Evolutionary conservation across 2,329 filamentous ascomycete genomes (phyloP).

Genomic region (Coniochaeta prunicola): DNA sequence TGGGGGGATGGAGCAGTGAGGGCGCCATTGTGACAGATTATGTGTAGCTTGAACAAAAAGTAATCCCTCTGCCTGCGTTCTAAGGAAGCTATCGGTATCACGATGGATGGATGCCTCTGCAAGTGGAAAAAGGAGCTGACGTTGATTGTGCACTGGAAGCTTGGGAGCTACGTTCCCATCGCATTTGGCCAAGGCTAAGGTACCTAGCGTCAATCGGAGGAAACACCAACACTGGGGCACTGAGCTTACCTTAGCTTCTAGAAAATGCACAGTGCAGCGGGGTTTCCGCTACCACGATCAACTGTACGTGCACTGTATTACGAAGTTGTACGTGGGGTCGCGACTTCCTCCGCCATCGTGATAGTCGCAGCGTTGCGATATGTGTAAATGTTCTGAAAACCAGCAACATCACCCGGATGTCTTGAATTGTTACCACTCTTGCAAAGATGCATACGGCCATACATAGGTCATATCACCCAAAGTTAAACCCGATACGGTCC

Average conservation of each 20-base stretch:
- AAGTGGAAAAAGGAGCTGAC: neutral
- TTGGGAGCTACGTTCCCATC: neutral
- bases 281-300: neutral
- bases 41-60: neutral
- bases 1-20: conserved; percentile 49
- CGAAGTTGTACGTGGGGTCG: neutral
- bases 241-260: neutral
- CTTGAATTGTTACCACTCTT: neutral
- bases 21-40: conserved; percentile 33
- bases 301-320: neutral
- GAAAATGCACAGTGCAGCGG: neutral
- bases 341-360: neutral
- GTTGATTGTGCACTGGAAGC: neutral
- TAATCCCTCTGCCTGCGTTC: neutral
- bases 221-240: neutral
- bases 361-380: neutral
- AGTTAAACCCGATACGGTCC: neutral
- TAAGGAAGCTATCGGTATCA: neutral
- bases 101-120: neutral
- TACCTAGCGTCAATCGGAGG: neutral
- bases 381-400: neutral
- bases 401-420: neutral
- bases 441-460: neutral
- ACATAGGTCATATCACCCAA: neutral
- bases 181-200: neutral